Percentiles rank a stretch among this genome's conserved stretches.
Conservation (phyloP, 2,329 filamentous ascomycete species). For the Mycogone perniciosa region DNA sequence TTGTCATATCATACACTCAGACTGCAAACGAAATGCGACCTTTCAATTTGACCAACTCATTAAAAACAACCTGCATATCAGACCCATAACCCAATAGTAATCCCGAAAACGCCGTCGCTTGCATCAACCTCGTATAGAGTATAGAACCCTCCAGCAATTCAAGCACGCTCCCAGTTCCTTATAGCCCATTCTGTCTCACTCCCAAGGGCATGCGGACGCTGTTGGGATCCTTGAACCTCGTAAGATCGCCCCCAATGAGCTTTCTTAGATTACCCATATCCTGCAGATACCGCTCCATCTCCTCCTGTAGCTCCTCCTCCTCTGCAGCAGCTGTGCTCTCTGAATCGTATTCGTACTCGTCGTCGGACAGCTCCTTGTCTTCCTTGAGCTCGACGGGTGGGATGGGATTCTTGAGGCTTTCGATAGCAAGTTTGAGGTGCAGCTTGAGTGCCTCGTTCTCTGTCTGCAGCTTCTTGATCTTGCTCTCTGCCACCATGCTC, state of each 20-base stretch:
- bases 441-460: slow-evolving; percentile 85
- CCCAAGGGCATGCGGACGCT: slow-evolving; percentile 48
- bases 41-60: not conserved
- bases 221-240: slow-evolving; percentile 57
- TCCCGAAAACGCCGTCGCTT: slow-evolving; percentile 13
- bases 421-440: slow-evolving; percentile 80
- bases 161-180: slow-evolving; percentile 4
- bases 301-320: slow-evolving; percentile 66
- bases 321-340: slow-evolving; percentile 39
- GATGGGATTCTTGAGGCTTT: slow-evolving; percentile 87
- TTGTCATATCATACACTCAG: not conserved
- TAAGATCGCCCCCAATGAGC: slow-evolving; percentile 69
- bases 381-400: slow-evolving; percentile 42
- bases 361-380: slow-evolving; percentile 20
- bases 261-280: slow-evolving; percentile 65
- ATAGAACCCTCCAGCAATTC: not conserved
- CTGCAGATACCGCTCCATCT: slow-evolving; percentile 75
- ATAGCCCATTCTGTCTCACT: slow-evolving; percentile 34
- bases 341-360: slow-evolving; percentile 51
- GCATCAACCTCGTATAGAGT: slow-evolving; percentile 1
- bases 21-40: not conserved
- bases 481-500: slow-evolving; percentile 82
- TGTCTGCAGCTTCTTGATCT: slow-evolving; percentile 82
- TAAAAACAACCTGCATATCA: not conserved
- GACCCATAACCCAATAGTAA: not conserved